Evolutionary conservation across 164 flowering plant genomes (phyloP).

Genomic region (Aristolochia californica): DNA sequence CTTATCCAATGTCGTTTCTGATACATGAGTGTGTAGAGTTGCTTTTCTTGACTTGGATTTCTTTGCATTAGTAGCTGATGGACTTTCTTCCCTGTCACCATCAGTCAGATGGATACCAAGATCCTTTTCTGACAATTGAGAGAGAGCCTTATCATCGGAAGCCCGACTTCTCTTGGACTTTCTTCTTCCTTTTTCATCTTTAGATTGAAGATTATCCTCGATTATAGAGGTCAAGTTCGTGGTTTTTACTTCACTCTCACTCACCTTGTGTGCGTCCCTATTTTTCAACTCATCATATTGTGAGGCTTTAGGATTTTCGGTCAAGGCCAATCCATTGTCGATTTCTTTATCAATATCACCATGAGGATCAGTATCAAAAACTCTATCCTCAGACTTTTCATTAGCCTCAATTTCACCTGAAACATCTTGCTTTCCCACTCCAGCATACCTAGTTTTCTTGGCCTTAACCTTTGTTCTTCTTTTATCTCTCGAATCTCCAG

Average conservation of each 20-base stretch:
- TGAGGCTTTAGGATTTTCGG: constrained; percentile 9
- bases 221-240: neutral
- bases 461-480: neutral
- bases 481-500: neutral
- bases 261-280: neutral
- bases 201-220: neutral
- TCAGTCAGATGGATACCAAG: neutral
- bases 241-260: neutral
- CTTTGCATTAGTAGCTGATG: neutral
- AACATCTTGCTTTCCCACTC: neutral
- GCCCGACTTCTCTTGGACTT: neutral
- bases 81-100: neutral
- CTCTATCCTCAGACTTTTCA: neutral
- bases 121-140: neutral
- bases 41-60: too few species aligned
- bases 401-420: neutral
- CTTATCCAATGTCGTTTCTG: too few species aligned
- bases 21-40: too few species aligned
- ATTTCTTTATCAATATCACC: neutral
- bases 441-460: neutral
- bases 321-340: neutral
- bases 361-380: neutral
- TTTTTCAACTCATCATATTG: constrained; percentile 7
- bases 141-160: neutral
- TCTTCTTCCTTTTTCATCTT: neutral